These are phyloP conservation scores for Dictyostelium intermedium DNA, from an alignment of 78 protist species.

Conservation along the genomic window DNA sequence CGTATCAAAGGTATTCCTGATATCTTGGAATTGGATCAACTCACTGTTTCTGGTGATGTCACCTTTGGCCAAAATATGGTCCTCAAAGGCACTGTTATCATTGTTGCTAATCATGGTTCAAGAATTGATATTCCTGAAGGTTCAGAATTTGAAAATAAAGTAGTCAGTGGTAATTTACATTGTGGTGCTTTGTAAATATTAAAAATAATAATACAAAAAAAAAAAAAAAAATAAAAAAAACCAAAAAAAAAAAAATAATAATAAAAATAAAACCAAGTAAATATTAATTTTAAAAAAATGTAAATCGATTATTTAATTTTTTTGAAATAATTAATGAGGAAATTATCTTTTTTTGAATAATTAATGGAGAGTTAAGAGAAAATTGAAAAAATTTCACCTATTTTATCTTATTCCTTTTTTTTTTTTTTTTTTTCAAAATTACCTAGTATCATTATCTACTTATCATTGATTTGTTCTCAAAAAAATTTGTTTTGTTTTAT, in stretches of 20 bases:
- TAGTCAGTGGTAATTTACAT: constrained; percentile 88
- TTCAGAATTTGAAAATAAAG: constrained; percentile 92
- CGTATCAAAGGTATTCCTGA: constrained; percentile 89
- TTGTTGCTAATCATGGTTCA: constrained; percentile 88
- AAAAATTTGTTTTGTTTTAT: too few relatives aligned
- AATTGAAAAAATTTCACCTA: too few relatives aligned
- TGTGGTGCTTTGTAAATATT: neutral
- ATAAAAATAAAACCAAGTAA: too few relatives aligned
- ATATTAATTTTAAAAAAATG: too few relatives aligned
- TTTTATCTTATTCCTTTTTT: too few relatives aligned
- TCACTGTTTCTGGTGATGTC: constrained; percentile 97
- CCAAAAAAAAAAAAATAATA: neutral
- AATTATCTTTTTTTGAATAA: too few relatives aligned
- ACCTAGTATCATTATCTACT: too few relatives aligned
- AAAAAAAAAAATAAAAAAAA: neutral
- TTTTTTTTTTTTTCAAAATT: too few relatives aligned
- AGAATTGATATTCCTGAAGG: constrained; percentile 93
- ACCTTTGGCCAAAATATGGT: constrained; percentile 88
- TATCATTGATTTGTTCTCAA: too few relatives aligned
- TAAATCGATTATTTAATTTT: too few relatives aligned
- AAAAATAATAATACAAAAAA: neutral
- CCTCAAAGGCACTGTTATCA: constrained; percentile 91
- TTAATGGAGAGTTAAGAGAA: too few relatives aligned
- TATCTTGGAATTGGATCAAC: constrained; percentile 91
- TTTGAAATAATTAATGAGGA: too few relatives aligned